Conservation (phyloP, 192 early-diverging fungal species). For the Backusella westeae region DNA sequence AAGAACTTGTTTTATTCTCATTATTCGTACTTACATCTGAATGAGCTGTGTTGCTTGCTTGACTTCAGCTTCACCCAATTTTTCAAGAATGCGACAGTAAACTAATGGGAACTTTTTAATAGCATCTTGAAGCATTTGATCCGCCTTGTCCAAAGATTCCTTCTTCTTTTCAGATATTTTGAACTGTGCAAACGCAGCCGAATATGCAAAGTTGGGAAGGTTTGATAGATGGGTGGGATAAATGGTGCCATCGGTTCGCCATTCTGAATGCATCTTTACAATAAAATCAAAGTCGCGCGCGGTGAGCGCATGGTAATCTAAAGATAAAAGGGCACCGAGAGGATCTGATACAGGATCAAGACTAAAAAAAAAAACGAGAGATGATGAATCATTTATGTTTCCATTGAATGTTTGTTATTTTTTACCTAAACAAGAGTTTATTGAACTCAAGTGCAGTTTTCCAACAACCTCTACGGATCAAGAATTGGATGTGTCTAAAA, state of each 20-base stretch:
- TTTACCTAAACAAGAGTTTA: slow-evolving; percentile 60
- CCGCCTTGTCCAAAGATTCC: slow-evolving; percentile 41
- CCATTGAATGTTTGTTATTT: too few relatives aligned
- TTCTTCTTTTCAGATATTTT: slow-evolving; percentile 56
- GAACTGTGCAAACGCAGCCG: slow-evolving; percentile 73
- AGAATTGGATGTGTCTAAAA: slow-evolving; percentile 81
- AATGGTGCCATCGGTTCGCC: slow-evolving; percentile 9
- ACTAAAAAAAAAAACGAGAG: slow-evolving; percentile 24
- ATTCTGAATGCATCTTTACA: slow-evolving; percentile 24
- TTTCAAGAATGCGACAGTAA: slow-evolving; percentile 61
- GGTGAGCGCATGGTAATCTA: slow-evolving; percentile 87
- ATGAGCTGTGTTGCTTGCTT: slow-evolving; percentile 45
- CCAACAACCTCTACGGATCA: slow-evolving; percentile 91
- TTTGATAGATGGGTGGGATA: slow-evolving; percentile 36
- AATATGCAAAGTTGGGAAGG: slow-evolving; percentile 76
- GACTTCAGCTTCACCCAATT: slow-evolving; percentile 59
- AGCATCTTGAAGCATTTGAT: slow-evolving; percentile 61
- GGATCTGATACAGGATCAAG: slow-evolving; percentile 81
- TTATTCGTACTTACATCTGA: background rate
- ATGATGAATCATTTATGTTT: background rate
- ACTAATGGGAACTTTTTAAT: slow-evolving; percentile 72
- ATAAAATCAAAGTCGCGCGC: slow-evolving; percentile 70
- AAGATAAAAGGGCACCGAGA: slow-evolving; percentile 66
- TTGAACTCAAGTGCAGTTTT: slow-evolving; percentile 88
- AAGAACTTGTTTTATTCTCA: background rate